A percentile compares a stretch with the other conserved stretches of the same genome.
Evolutionary conservation across 169 alveolate genomes (phyloP).

Genomic region (Toxoplasma gondii): DNA sequence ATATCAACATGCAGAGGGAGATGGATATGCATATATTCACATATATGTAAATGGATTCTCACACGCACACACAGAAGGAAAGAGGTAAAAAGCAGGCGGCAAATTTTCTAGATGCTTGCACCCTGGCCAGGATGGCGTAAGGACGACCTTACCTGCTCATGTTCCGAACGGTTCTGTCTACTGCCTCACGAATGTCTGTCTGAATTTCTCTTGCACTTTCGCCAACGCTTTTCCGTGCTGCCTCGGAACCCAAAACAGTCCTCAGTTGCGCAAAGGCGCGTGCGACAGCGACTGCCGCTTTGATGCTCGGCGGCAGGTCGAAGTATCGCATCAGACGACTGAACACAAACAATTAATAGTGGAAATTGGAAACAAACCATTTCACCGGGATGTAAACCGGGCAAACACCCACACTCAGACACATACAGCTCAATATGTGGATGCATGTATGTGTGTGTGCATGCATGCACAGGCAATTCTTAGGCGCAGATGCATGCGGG

Average conservation of each 20-base stretch:
- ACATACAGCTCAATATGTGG: neutral
- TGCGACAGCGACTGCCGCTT: neutral
- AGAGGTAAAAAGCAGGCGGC: too few relatives aligned
- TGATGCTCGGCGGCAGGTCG: conserved; percentile 20
- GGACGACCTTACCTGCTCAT: neutral
- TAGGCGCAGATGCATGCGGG: too few relatives aligned
- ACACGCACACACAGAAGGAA: neutral
- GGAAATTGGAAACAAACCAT: too few relatives aligned
- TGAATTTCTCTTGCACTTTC: neutral
- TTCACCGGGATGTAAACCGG: neutral
- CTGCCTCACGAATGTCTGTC: neutral
- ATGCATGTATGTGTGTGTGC: neutral
- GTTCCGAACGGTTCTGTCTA: neutral
- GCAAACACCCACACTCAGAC: neutral
- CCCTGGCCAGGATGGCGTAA: neutral
- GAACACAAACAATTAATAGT: neutral
- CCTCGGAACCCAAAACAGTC: neutral
- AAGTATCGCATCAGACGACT: neutral
- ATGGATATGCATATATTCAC: neutral
- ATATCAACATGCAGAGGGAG: neutral
- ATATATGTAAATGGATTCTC: neutral
- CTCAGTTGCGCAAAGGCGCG: conserved; percentile 5
- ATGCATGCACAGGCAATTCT: neutral
- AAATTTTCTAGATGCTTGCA: too few relatives aligned
- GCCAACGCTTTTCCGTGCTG: neutral